These are phyloP conservation scores for Aspergillus ruber DNA, from an alignment of 2,329 filamentous ascomycete genomes.

Conservation along the genomic window DNA sequence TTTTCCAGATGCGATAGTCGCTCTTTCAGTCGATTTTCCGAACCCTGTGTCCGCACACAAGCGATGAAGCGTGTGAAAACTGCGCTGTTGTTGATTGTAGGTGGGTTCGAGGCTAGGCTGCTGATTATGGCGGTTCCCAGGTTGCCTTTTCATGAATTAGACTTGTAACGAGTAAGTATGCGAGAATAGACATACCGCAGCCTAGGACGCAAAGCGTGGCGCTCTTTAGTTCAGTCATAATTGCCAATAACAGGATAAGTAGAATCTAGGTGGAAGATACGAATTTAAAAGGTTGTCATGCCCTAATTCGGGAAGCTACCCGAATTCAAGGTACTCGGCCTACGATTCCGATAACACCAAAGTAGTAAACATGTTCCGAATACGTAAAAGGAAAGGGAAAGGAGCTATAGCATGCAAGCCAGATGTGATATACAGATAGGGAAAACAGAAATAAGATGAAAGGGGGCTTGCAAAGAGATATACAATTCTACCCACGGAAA, in stretches of 20 bases:
- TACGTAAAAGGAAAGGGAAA: too few species aligned
- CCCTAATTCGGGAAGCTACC: background rate
- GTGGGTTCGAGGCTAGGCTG: conserved; percentile 22
- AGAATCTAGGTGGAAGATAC: background rate
- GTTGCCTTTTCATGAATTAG: conserved; percentile 26
- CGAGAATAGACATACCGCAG: conserved; percentile 8
- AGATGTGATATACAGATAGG: too few species aligned
- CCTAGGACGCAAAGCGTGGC: conserved; percentile 13
- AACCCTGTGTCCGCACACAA: conserved; percentile 37
- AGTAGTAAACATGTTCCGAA: too few species aligned
- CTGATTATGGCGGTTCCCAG: conserved; percentile 34
- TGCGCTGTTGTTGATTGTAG: conserved; percentile 5
- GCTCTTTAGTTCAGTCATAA: background rate
- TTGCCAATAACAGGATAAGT: background rate
- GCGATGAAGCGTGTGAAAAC: conserved; percentile 33
- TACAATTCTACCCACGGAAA: too few species aligned
- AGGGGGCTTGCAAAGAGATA: too few species aligned
- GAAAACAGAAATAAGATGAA: too few species aligned
- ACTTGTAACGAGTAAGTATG: background rate
- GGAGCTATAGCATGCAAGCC: too few species aligned
- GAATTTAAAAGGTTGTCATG: background rate
- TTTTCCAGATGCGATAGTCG: conserved; percentile 28
- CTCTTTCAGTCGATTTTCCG: conserved; percentile 26
- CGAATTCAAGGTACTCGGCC: too few species aligned
- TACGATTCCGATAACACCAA: too few species aligned